Evolutionary conservation across 176 grass and related monocot species (phyloP).

Genomic region (Areca catechu): DNA sequence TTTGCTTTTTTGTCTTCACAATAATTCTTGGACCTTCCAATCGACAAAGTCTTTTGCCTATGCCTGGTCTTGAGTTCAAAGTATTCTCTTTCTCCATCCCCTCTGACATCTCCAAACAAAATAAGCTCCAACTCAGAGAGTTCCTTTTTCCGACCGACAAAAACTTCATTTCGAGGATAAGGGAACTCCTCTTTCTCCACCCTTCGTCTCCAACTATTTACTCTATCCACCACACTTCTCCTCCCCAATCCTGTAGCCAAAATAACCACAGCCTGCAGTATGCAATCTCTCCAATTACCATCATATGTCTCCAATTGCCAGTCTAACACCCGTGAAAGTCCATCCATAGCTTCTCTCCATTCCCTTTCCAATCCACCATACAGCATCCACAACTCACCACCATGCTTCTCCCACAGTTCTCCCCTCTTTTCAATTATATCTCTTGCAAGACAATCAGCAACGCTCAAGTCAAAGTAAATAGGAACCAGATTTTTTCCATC

Average conservation of each 20-base stretch:
- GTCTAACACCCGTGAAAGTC: conserved; percentile 67
- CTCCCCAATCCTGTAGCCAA: conserved; percentile 75
- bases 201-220: conserved; percentile 76
- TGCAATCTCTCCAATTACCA: conserved; percentile 82
- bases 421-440: conserved; percentile 96
- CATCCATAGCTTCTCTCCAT: conserved; percentile 86
- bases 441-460: conserved; percentile 87
- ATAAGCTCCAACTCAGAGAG: conserved; percentile 86
- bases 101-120: conserved; percentile 84
- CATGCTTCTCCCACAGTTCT: conserved; percentile 92
- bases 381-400: conserved; percentile 92
- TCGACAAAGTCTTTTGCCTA: conserved; percentile 31
- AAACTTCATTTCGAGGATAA: conserved; percentile 68
- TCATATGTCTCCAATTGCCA: conserved; percentile 65
- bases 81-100: conserved; percentile 83
- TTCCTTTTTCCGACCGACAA: conserved; percentile 88
- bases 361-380: conserved; percentile 88
- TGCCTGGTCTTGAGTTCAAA: conserved; percentile 76
- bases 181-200: conserved; percentile 86
- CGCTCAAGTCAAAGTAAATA: conserved; percentile 79
- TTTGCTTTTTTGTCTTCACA: conserved; percentile 25
- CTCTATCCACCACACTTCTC: conserved; percentile 73
- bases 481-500: conserved; percentile 70
- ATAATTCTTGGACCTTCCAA: conserved; percentile 32
- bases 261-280: conserved; percentile 60